A percentile compares a stretch with the other conserved stretches of the same genome.
Conservation (phyloP, 1,139 yeast genomes). For the Saccharomyces uvarum region DNA sequence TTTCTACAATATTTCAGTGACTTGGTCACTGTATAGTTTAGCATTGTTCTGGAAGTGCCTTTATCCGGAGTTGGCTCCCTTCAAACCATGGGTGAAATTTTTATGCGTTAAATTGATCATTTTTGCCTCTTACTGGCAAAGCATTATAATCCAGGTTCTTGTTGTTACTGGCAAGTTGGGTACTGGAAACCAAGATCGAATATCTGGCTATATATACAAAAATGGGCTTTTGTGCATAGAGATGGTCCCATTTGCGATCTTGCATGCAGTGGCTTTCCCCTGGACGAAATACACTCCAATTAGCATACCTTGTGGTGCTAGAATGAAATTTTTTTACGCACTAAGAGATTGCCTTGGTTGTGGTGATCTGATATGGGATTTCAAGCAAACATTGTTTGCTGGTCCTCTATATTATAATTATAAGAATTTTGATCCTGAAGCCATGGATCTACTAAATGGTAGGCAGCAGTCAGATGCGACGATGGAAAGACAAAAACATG, state of each 20-base stretch:
- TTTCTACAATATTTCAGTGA: conserved; percentile 70
- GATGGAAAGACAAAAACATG: conserved; percentile 69
- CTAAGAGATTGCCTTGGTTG: conserved; percentile 69
- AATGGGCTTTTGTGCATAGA: conserved; percentile 79
- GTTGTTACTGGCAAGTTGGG: conserved; percentile 48
- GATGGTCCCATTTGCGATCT: conserved; percentile 74
- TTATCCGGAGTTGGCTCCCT: conserved; percentile 65
- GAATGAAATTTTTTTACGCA: conserved; percentile 55
- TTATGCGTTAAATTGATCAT: conserved; percentile 86
- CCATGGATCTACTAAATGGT: conserved; percentile 30
- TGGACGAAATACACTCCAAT: conserved; percentile 61
- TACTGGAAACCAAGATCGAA: conserved; percentile 8
- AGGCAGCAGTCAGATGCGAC: conserved; percentile 42
- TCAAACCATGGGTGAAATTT: conserved; percentile 87
- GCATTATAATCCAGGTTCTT: conserved; percentile 58
- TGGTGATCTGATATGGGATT: conserved; percentile 70
- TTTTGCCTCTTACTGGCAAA: conserved; percentile 97
- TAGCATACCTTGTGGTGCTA: conserved; percentile 56
- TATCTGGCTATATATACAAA: conserved; percentile 51
- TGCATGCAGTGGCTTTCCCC: conserved; percentile 83
- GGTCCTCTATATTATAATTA: conserved; percentile 71
- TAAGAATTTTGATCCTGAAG: conserved; percentile 74
- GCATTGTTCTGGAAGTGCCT: conserved; percentile 91
- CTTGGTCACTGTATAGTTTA: conserved; percentile 72
- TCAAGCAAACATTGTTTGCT: conserved; percentile 54